Conservation (phyloP, 768 basidiomycete genomes). For the Rhodotorula paludigena region DNA sequence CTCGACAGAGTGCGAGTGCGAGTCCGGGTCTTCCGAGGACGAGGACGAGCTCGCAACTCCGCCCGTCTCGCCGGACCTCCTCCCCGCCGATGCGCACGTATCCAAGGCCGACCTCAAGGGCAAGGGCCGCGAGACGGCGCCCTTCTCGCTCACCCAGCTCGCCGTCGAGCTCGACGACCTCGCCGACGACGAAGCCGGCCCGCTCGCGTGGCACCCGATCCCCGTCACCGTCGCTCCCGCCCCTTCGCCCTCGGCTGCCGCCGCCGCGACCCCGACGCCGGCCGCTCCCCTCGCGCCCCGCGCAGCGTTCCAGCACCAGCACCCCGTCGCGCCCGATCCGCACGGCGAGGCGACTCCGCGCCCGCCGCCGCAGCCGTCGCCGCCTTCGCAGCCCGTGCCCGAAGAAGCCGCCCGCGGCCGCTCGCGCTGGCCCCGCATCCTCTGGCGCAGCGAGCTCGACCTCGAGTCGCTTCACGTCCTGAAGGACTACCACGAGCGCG, state of each 20-base stretch:
- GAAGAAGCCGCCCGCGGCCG: slow-evolving; percentile 22
- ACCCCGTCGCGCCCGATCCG: background rate
- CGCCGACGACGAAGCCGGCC: background rate
- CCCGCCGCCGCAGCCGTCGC: background rate
- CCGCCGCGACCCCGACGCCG: background rate
- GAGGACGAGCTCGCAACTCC: slow-evolving; percentile 12
- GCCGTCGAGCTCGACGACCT: background rate
- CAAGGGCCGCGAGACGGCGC: background rate
- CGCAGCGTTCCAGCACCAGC: background rate
- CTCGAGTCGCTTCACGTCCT: slow-evolving; percentile 22
- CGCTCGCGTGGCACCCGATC: background rate
- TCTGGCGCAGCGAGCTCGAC: slow-evolving; percentile 35
- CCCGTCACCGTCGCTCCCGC: background rate
- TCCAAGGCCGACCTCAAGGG: background rate
- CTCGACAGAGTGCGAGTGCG: background rate
- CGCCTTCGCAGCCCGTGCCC: background rate
- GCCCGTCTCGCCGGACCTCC: background rate
- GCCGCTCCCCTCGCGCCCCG: background rate
- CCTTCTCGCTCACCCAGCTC: background rate
- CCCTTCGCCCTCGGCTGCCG: background rate
- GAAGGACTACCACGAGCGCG: slow-evolving; percentile 29
- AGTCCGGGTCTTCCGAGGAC: background rate
- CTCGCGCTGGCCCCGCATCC: slow-evolving; percentile 34
- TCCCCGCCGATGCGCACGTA: background rate
- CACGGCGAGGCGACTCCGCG: background rate